Conservation (phyloP, 2,329 filamentous ascomycete species). For the Exophiala sp. region DNA sequence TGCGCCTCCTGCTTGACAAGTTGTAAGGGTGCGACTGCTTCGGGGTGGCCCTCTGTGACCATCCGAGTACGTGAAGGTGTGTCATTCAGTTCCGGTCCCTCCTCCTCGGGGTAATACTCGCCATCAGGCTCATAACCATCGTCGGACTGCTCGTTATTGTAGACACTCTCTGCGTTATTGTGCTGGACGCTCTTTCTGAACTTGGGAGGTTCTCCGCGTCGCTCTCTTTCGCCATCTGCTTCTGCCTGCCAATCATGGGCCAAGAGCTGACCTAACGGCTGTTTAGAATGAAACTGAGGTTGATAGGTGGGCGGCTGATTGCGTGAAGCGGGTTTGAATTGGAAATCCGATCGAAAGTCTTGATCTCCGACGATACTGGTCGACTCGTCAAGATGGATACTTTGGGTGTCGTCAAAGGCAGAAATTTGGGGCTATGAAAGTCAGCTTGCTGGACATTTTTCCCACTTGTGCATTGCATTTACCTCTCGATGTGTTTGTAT, state of each 20-base stretch:
- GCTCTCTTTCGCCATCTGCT: constrained; percentile 13
- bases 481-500: not conserved
- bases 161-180: not conserved
- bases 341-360: not conserved
- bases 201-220: constrained; percentile 8
- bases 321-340: not conserved
- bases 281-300: not conserved
- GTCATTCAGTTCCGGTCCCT: constrained; percentile 2
- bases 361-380: constrained; percentile 13
- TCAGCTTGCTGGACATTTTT: not conserved
- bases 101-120: constrained; percentile 5
- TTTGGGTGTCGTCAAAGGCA: constrained; percentile 25
- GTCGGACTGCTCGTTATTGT: not conserved
- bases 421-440: not conserved
- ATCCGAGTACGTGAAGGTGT: constrained; percentile 19
- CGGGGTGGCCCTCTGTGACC: not conserved
- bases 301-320: not conserved
- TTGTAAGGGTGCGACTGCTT: not conserved
- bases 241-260: constrained; percentile 6
- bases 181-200: constrained; percentile 2
- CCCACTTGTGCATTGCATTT: not conserved
- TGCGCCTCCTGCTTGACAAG: not conserved
- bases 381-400: constrained; percentile 23
- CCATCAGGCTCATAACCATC: constrained; percentile 17
- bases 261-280: not conserved